These are phyloP conservation scores for Saccharomyces uvarum DNA, from an alignment of 1,139 yeast species.

Conservation along the genomic window DNA sequence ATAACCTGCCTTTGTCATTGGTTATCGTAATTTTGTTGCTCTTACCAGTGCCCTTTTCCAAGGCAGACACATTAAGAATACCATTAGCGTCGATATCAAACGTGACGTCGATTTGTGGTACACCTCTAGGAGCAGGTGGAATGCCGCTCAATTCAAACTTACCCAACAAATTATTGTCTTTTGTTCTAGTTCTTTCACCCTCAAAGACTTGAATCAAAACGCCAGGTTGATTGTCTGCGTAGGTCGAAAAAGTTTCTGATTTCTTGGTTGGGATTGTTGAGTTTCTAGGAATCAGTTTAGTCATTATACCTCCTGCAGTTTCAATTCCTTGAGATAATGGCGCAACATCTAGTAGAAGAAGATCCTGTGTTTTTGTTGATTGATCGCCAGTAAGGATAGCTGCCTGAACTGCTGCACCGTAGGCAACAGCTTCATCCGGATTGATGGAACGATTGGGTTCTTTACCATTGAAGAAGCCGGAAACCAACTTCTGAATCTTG, in stretches of 20 bases:
- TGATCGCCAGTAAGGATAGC: slow-evolving; percentile 87
- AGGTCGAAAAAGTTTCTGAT: slow-evolving; percentile 92
- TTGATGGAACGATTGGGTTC: slow-evolving; percentile 75
- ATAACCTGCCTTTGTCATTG: slow-evolving; percentile 87
- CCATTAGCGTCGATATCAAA: slow-evolving; percentile 95
- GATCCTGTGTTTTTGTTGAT: slow-evolving; percentile 69
- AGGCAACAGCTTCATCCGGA: slow-evolving; percentile 69
- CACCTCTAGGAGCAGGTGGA: slow-evolving; percentile 97
- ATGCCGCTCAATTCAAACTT: slow-evolving; percentile 90
- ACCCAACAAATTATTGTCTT: slow-evolving; percentile 90
- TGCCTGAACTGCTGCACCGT: slow-evolving; percentile 75
- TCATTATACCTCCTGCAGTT: slow-evolving; percentile 97
- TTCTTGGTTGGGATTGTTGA: slow-evolving; percentile 93
- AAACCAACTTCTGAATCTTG: slow-evolving; percentile 74
- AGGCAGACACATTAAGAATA: slow-evolving; percentile 85
- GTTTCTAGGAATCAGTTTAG: slow-evolving; percentile 91
- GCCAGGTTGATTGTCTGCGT: slow-evolving; percentile 94
- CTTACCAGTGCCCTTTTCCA: slow-evolving; percentile 89
- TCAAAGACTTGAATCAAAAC: slow-evolving; percentile 91
- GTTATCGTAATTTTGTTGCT: slow-evolving; percentile 68
- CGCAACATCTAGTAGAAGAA: slow-evolving; percentile 80
- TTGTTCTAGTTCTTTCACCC: slow-evolving; percentile 93
- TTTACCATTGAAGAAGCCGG: slow-evolving; percentile 80
- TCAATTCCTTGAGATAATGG: slow-evolving; percentile 94
- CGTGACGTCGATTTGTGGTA: slow-evolving; percentile 93